Conservation (phyloP, 169 alveolate species). For the Plasmodium yoelii region DNA sequence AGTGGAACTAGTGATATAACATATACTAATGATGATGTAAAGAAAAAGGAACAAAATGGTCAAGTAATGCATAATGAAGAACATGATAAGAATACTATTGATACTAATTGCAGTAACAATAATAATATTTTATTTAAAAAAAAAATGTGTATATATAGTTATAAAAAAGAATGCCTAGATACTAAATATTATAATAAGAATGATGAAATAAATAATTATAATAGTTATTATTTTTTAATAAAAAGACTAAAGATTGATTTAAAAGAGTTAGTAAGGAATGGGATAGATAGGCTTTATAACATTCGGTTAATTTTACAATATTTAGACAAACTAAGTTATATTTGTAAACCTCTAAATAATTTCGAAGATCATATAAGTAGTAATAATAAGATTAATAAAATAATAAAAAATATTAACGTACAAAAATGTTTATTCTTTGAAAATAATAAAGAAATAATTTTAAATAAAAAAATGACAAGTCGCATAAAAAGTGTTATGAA, state of each 20-base stretch:
- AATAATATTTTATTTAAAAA: too few relatives aligned
- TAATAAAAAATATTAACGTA: conserved; percentile 5
- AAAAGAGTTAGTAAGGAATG: conserved; percentile 3
- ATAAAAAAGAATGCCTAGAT: too few relatives aligned
- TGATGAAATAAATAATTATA: neutral
- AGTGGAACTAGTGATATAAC: too few relatives aligned
- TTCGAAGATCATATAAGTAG: neutral
- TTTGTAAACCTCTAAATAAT: conserved; percentile 15
- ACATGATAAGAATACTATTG: too few relatives aligned
- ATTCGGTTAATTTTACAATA: conserved; percentile 13
- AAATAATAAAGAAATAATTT: neutral
- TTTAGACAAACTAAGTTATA: conserved; percentile 34
- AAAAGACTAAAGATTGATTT: conserved; percentile 12
- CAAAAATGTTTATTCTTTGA: neutral
- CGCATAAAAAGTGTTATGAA: conserved; percentile 4
- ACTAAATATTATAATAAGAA: neutral
- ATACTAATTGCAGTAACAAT: too few relatives aligned
- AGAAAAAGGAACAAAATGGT: too few relatives aligned
- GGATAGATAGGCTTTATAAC: neutral
- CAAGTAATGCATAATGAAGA: too few relatives aligned
- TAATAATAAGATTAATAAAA: neutral
- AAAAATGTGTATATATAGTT: too few relatives aligned
- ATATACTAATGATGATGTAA: too few relatives aligned
- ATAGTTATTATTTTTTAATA: conserved; percentile 5
- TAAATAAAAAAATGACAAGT: neutral